A percentile compares a stretch with the other conserved stretches of the same genome.
phyloP scores from a whole-genome alignment of 768 basidiomycete genomes.

The Galerina sulciceps region DNA sequence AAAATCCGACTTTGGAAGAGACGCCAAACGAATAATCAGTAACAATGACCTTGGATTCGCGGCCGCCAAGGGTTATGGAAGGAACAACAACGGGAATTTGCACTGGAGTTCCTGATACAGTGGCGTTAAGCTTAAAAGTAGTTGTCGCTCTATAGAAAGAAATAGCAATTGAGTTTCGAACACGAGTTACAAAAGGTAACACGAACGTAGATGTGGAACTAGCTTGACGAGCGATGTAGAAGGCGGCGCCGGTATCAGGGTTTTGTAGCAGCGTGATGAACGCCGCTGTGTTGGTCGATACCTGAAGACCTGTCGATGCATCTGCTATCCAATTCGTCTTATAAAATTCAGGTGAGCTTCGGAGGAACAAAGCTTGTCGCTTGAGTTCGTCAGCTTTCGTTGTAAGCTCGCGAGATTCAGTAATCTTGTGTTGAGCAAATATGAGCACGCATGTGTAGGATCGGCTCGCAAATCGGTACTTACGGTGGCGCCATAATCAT shows the following conservation, averaged over 20 bases:
- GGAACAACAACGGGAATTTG: slow-evolving; percentile 59
- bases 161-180: not conserved
- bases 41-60: slow-evolving; percentile 75
- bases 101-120: slow-evolving; percentile 53
- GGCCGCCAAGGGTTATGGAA: slow-evolving; percentile 63
- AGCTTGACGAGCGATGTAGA: slow-evolving; percentile 72
- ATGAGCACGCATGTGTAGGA: not conserved
- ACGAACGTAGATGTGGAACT: slow-evolving; percentile 71
- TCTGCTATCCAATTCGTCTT: slow-evolving; percentile 80
- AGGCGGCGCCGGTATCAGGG: slow-evolving; percentile 65
- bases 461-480: not conserved
- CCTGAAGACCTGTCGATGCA: slow-evolving; percentile 49
- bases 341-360: slow-evolving; percentile 78
- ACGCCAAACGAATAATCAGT: slow-evolving; percentile 75
- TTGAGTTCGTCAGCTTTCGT: slow-evolving; percentile 81
- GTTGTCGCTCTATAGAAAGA: slow-evolving; percentile 42
- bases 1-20: slow-evolving; percentile 60
- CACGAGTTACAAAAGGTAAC: not conserved
- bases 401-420: slow-evolving; percentile 68
- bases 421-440: slow-evolving; percentile 39
- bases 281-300: slow-evolving; percentile 45
- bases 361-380: slow-evolving; percentile 75
- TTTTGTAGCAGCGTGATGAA: slow-evolving; percentile 71
- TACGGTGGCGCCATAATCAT: slow-evolving; percentile 79
- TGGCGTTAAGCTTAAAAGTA: slow-evolving; percentile 64